phyloP scores from a whole-genome alignment of 225 moss, liverwort and hornwort species.

The Marchantia polymorpha region DNA sequence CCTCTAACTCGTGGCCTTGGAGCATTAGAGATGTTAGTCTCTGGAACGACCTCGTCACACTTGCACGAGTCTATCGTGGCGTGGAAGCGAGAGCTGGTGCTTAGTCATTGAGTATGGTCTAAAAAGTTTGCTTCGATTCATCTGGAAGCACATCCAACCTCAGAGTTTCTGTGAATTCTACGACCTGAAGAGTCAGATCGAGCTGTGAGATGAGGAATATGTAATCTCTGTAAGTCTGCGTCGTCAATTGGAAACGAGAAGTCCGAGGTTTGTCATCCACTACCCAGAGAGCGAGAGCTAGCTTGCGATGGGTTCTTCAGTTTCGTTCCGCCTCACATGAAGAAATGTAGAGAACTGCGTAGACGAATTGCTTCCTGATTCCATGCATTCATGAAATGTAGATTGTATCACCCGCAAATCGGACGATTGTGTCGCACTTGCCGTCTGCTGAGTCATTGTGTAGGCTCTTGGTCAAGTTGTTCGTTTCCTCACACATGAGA shows the following conservation, averaged over 20 bases:
- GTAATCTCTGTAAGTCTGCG: background rate
- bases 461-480: too few species aligned
- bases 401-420: background rate
- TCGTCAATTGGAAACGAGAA: background rate
- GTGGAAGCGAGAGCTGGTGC: background rate
- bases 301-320: background rate
- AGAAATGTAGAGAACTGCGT: background rate
- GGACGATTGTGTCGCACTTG: background rate
- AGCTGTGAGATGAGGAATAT: constrained; percentile 3
- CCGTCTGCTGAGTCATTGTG: background rate
- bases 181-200: background rate
- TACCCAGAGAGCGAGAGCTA: background rate
- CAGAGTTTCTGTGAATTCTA: background rate
- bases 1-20: background rate
- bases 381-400: background rate
- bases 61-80: background rate
- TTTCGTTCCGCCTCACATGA: background rate
- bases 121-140: background rate
- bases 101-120: too few species aligned
- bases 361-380: background rate
- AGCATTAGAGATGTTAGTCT: background rate
- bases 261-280: background rate
- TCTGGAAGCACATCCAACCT: background rate
- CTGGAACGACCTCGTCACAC: background rate
- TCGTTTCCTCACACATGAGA: too few species aligned